These are phyloP conservation scores for Cladorrhinum sp. DNA, from an alignment of 2,329 filamentous ascomycete genomes.

Conservation along the genomic window DNA sequence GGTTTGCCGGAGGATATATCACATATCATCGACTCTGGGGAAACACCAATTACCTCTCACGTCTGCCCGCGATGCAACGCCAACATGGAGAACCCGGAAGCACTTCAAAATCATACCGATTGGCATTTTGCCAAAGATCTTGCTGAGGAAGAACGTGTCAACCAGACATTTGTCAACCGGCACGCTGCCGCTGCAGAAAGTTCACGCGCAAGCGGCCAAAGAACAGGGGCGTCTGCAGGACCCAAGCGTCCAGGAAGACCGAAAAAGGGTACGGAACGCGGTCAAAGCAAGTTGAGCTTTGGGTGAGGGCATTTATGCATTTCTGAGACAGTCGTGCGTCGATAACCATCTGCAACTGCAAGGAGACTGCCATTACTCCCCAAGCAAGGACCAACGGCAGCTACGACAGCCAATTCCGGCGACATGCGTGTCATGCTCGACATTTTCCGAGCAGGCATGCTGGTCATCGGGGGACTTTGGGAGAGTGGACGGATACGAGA, in stretches of 20 bases:
- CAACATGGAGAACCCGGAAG: conserved; percentile 54
- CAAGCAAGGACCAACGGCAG: not conserved
- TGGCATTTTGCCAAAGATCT: conserved; percentile 94
- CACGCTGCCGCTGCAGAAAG: conserved; percentile 33
- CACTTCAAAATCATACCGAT: conserved; percentile 75
- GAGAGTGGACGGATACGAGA: not conserved
- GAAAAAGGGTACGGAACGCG: conserved; percentile 49
- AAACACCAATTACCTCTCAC: conserved; percentile 38
- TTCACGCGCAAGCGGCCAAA: conserved; percentile 32
- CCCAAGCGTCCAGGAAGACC: conserved; percentile 39
- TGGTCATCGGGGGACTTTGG: not conserved
- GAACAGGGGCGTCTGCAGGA: conserved; percentile 34
- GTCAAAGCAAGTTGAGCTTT: conserved; percentile 61
- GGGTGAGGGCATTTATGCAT: conserved; percentile 39
- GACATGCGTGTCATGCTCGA: not conserved
- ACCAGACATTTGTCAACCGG: conserved; percentile 41
- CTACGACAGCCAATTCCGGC: not conserved
- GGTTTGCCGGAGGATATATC: not conserved
- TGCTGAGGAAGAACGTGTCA: conserved; percentile 60
- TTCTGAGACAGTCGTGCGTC: conserved; percentile 16
- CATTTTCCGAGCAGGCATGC: not conserved
- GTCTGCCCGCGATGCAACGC: conserved; percentile 65
- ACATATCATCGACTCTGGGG: conserved; percentile 30
- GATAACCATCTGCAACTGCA: conserved; percentile 13
- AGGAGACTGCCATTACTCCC: not conserved